Evolutionary conservation across 2,329 filamentous ascomycete genomes (phyloP), one percentile per base, ranked within the genome.

Genomic region (Cordyceps tenuipes): DNA sequence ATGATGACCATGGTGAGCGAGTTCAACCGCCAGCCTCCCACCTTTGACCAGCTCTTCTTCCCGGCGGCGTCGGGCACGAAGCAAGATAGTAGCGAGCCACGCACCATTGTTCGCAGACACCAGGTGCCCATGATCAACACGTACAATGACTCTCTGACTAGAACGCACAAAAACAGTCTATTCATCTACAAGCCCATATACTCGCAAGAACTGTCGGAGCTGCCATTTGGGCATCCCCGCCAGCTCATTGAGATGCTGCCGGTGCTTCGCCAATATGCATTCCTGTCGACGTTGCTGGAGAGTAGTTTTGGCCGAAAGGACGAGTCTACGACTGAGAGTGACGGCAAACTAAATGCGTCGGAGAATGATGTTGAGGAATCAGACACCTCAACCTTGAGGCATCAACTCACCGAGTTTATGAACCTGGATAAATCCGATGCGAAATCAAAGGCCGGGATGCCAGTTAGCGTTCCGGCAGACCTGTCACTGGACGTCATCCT

Each of bases 201-300:
- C 65, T 87, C 86, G 0, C 82, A 86, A 60, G 77, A 79, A 3
- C 71, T 95, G 9, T 82, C 81, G 1, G 83, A 87, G 59, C 77
- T 94, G 36, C 85, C 89, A 0, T 93, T 95, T 68, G 83, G 84
- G 2, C 90, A 95, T 67, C 90, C 90, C 0, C 82, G 85, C 54
- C 89, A 95, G 68, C 75, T 95, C 4, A 76, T 92, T 7, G 80
- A 83, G 57, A 83, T 92, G 68, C 77, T 95, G n/a, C 89, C 90
- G 0, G 77, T 81, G 4, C 76, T 94, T 17, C 80, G 90, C 15
- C 90, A 94, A 69, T 94, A 90, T 68, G 87, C 87, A 0, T 85
- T 88, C 64, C 75, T 90, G 5, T 84, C 84, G 1, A 82, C 78
- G 0, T 72, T 94, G 2, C 77, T 93, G 3, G 75, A 79, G 59